These are phyloP conservation scores for Didymellaceae sp. DNA, from an alignment of 2,329 filamentous ascomycete species.

Conservation along the genomic window DNA sequence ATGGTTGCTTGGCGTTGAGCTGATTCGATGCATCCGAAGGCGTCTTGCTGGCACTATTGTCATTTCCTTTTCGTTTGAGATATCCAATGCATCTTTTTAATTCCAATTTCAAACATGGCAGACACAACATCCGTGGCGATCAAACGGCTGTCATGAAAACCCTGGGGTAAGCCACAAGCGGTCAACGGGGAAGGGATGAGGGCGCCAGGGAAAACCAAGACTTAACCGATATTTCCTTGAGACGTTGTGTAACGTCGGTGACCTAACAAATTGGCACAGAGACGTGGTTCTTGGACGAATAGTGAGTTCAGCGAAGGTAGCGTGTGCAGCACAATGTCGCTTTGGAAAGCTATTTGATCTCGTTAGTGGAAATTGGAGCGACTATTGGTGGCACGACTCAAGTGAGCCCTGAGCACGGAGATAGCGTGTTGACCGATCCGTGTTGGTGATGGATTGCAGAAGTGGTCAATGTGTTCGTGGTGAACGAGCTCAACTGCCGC, in stretches of 20 bases:
- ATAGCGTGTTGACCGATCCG: constrained; percentile 4
- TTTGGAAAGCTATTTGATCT: background rate
- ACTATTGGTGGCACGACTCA: background rate
- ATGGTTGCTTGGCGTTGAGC: background rate
- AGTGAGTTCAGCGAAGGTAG: background rate
- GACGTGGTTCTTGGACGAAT: background rate
- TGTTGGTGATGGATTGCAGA: constrained; percentile 17
- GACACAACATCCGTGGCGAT: no score
- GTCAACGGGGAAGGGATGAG: constrained; percentile 11
- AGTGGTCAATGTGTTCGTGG: constrained; percentile 18
- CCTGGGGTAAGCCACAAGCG: no score
- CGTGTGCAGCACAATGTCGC: background rate
- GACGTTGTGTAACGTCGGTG: constrained; percentile 19
- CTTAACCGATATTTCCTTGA: constrained; percentile 14
- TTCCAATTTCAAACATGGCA: no score
- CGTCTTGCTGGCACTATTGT: background rate
- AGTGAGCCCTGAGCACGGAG: constrained; percentile 5
- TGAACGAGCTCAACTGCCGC: constrained; percentile 22
- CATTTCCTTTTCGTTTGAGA: background rate
- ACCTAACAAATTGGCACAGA: constrained; percentile 10
- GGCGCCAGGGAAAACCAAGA: constrained; percentile 12
- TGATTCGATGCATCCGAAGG: constrained; percentile 7
- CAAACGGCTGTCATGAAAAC: no score
- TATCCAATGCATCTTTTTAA: no score
- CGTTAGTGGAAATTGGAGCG: background rate